phyloP scores from a whole-genome alignment of 345 rosid species.

The Physaria fendleri region DNA sequence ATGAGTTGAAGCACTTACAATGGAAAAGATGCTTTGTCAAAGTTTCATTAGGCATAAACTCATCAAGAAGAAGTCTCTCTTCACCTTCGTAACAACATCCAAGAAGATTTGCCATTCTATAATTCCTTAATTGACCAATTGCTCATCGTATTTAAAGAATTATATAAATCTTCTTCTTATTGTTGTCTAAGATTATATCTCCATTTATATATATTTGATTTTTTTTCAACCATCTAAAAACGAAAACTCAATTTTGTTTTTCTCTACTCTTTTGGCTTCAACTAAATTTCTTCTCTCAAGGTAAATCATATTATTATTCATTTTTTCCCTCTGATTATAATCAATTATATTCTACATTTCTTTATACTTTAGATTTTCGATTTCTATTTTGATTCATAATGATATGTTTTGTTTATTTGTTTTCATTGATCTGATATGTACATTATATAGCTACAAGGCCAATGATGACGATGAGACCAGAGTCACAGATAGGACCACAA shows the following conservation, averaged over 20 bases:
- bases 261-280: slow-evolving; percentile 6
- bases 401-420: not conserved
- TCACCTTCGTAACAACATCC: too few relatives aligned
- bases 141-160: not conserved
- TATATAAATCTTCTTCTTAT: slow-evolving; percentile 11
- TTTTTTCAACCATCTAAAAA: not conserved
- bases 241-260: slow-evolving; percentile 15
- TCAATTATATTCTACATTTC: too few relatives aligned
- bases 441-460: slow-evolving; percentile 12
- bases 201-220: not conserved
- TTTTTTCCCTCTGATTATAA: too few relatives aligned
- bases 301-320: not conserved
- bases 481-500: slow-evolving; percentile 54
- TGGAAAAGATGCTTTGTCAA: too few relatives aligned
- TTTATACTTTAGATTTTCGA: not conserved
- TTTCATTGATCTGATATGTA: not conserved
- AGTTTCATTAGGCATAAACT: too few relatives aligned
- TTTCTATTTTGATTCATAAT: not conserved
- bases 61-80: too few relatives aligned
- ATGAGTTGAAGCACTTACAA: too few relatives aligned
- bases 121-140: too few relatives aligned
- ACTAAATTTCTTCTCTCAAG: slow-evolving; percentile 13
- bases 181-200: slow-evolving; percentile 3
- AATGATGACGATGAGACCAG: slow-evolving; percentile 36
- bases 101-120: too few relatives aligned